Evolutionary conservation across 306 rosid species (phyloP).

Genomic region (Begonia peltatifolia): DNA sequence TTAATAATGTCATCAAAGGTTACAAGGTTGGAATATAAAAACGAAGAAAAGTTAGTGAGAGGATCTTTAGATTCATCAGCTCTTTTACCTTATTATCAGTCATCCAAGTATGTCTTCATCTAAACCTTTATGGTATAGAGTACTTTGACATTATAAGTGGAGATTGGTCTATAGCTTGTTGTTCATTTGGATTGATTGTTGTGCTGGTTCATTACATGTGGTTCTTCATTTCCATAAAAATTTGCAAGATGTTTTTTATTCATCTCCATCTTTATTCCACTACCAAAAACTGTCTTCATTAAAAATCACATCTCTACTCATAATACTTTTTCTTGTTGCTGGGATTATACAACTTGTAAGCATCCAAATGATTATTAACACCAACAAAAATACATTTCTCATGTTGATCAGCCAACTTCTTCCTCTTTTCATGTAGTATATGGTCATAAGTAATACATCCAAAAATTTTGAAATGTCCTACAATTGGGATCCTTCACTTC

Average conservation of each 20-base stretch:
- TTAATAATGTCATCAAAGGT: background rate
- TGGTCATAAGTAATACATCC: slow-evolving; percentile 1
- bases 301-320: no score
- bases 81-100: slow-evolving; percentile 2
- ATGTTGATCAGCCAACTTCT: no score
- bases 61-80: slow-evolving; percentile 3
- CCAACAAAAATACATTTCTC: no score
- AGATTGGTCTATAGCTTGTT: background rate
- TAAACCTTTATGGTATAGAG: background rate
- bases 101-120: slow-evolving; percentile 6
- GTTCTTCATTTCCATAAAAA: no score
- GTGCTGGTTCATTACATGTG: no score
- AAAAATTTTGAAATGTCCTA: no score
- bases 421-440: background rate
- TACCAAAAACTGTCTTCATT: no score
- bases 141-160: background rate
- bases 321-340: no score
- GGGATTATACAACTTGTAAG: no score
- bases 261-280: no score
- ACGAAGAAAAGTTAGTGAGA: background rate
- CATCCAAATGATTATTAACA: no score
- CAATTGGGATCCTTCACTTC: background rate
- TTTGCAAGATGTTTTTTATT: no score
- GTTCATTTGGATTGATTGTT: background rate
- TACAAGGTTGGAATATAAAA: background rate